phyloP scores from a whole-genome alignment of 208 protist genomes.

The Leishmania mexicana region DNA sequence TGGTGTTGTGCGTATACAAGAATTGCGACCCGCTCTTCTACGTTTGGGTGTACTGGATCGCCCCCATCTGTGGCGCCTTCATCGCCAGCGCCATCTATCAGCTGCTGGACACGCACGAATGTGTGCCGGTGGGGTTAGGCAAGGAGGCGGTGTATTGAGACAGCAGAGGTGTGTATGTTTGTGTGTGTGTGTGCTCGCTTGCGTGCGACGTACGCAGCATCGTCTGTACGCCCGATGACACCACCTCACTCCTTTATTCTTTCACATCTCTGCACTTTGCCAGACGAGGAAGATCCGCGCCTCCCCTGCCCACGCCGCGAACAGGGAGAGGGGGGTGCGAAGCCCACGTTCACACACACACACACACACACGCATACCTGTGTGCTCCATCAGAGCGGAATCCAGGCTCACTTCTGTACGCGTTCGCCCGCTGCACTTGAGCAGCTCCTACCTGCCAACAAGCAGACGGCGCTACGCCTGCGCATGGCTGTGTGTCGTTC shows the following conservation, averaged over 20 bases:
- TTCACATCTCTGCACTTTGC: neutral
- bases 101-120: slow-evolving; percentile 78
- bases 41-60: slow-evolving; percentile 91
- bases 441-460: too few relatives aligned
- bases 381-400: neutral
- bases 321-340: too few relatives aligned
- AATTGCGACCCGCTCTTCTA: slow-evolving; percentile 67
- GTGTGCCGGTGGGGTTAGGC: slow-evolving; percentile 28
- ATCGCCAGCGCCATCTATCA: slow-evolving; percentile 82
- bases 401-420: neutral
- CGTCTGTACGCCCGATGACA: neutral
- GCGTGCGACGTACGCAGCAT: neutral
- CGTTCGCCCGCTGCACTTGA: neutral
- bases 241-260: neutral
- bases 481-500: neutral
- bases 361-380: neutral
- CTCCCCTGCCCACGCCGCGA: neutral
- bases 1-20: slow-evolving; percentile 72
- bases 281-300: neutral
- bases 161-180: neutral
- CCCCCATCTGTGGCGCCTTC: slow-evolving; percentile 77
- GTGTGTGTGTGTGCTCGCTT: neutral
- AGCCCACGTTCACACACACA: neutral
- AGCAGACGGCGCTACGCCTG: neutral
- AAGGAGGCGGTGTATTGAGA: slow-evolving; percentile 44